Percentiles rank a stretch among this genome's conserved stretches.
Evolutionary conservation across 495 filamentous ascomycete genomes (phyloP).

Genomic region (Tuber microsphaerosporum): DNA sequence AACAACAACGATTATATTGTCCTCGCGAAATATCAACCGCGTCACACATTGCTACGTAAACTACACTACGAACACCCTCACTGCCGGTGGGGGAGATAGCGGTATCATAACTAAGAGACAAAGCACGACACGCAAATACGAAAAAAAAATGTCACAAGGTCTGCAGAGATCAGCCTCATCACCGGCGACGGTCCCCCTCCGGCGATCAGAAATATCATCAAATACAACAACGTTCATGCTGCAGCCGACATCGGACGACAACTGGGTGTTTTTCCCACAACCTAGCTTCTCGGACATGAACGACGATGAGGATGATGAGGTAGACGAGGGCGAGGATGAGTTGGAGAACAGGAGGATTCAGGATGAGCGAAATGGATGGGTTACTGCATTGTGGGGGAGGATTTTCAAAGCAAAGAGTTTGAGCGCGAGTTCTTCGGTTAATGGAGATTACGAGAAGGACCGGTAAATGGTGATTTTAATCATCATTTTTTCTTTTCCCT

Average conservation of each 20-base stretch:
- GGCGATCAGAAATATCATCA: neutral
- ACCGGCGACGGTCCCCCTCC: neutral
- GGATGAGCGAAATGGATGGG: conserved; percentile 32
- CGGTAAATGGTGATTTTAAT: neutral
- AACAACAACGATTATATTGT: neutral
- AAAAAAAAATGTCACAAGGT: neutral
- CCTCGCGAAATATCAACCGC: neutral
- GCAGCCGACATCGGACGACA: conserved; percentile 31
- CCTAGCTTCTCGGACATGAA: conserved; percentile 32
- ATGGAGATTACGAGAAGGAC: conserved; percentile 1
- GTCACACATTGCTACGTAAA: neutral
- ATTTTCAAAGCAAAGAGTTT: conserved; percentile 28
- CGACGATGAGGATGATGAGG: conserved; percentile 30
- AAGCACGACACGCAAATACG: neutral
- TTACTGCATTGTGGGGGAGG: conserved; percentile 32
- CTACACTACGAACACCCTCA: neutral
- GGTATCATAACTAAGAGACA: neutral
- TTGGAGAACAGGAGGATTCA: conserved; percentile 20
- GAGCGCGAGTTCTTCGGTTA: neutral
- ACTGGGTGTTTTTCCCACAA: conserved; percentile 35
- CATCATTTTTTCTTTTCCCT: neutral
- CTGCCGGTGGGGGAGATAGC: neutral
- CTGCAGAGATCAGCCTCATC: neutral
- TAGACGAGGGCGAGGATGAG: conserved; percentile 22
- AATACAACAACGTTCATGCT: conserved; percentile 15